phyloP scores from a whole-genome alignment of 768 basidiomycete genomes.

The Scleroderma bovista region DNA sequence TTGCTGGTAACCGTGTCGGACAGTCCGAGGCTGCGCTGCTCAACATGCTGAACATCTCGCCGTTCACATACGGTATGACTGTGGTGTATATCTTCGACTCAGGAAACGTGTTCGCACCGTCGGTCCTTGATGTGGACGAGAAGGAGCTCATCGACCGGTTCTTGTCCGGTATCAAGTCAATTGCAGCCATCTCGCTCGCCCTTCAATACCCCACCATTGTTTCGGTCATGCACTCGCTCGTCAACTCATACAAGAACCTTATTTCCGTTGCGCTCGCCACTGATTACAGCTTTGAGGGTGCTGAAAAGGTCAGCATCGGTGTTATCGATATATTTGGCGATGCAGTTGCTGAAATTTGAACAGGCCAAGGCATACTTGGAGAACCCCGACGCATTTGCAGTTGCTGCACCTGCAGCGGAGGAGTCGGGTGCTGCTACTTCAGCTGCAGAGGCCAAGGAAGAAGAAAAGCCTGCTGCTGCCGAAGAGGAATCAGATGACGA shows the following conservation, averaged over 20 bases:
- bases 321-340: slow-evolving; percentile 6
- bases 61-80: slow-evolving; percentile 99
- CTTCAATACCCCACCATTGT: slow-evolving; percentile 94
- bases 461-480: slow-evolving; percentile 79
- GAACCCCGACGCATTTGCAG: slow-evolving; percentile 97
- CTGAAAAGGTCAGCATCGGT: slow-evolving; percentile 77
- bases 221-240: slow-evolving; percentile 89
- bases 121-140: slow-evolving; percentile 91
- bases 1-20: slow-evolving; percentile 89
- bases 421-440: slow-evolving; percentile 49
- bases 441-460: slow-evolving; percentile 51
- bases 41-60: slow-evolving; percentile 99
- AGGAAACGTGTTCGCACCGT: slow-evolving; percentile 86
- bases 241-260: slow-evolving; percentile 99
- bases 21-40: slow-evolving; percentile 95
- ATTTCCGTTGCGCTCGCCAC: slow-evolving; percentile 84
- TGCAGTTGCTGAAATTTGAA: slow-evolving; percentile 18
- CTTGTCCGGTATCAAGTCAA: slow-evolving; percentile 88
- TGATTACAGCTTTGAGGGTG: slow-evolving; percentile 91
- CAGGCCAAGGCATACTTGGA: slow-evolving; percentile 95
- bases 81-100: slow-evolving; percentile 95
- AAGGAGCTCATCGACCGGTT: slow-evolving; percentile 87
- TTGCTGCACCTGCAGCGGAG: slow-evolving; percentile 56
- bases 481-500: slow-evolving; percentile 86
- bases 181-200: slow-evolving; percentile 94